Evolutionary conservation across 345 rosid genomes (phyloP), one percentile per base, ranked within the genome.

Genomic region (Nasturtium officinale): DNA sequence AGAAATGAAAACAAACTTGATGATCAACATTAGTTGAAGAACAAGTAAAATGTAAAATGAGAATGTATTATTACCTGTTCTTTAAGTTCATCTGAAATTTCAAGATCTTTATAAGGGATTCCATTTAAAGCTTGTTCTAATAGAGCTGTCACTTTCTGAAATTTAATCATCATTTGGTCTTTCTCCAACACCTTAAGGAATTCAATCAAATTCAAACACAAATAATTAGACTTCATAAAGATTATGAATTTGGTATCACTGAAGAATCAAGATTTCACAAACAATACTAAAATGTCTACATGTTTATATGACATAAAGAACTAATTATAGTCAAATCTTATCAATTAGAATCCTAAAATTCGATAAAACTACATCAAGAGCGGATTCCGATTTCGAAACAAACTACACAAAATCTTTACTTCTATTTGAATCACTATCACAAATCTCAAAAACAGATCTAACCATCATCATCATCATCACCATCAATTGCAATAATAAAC

Each of bases 81-180:
- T 73, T 86, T 87, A 68, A 91, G 96, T 82, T 94, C 98, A 82
- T 89, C 95, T 25, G 96, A 91, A 57, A 94, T 87, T 58, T 89
- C 98, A 33, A 91, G 95, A 67, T 74, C 79, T 54, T 86, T 83
- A 61, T 67, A 83, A 63, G 98, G 79, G 68, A 91, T 83, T 63
- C 71, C 77, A 80, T 86, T 80, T 52, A 89, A 80, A 40, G 95
- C 87, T 83, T 87, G 89, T 76, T 89, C 97, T 77, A 91, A 60
- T 59, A 68, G 83, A n/a, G 82, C 73, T 2, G 95, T 89, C 79
- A 91, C 89, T 71, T 87, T 90, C 75, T 84, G 83, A 69, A 82
- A 91, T 21, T 79, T 85, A 53, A 74, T 43, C 87, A 91, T 85
- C 56, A 89, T 75, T 60, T 85, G 81, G 33, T 85, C 96, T 82